These are phyloP conservation scores for Lachnellula cervina DNA, from an alignment of 2,329 filamentous ascomycete genomes.

Conservation along the genomic window DNA sequence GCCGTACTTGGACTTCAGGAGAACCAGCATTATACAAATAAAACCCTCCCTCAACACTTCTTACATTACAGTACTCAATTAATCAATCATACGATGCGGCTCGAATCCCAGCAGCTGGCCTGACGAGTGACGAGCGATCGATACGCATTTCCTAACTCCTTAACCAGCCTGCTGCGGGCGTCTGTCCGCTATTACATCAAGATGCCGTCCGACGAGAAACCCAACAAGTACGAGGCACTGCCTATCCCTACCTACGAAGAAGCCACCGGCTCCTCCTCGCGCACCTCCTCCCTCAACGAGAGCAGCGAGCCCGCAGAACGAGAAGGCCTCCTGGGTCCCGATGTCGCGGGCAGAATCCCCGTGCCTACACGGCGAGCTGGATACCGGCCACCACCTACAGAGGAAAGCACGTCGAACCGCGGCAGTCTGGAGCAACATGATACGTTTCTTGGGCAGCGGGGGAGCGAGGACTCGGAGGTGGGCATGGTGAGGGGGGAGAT, in stretches of 20 bases:
- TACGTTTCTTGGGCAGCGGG: slow-evolving; percentile 48
- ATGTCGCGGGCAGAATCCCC: slow-evolving; percentile 37
- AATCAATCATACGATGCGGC: slow-evolving; percentile 11
- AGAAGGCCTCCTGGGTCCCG: slow-evolving; percentile 65
- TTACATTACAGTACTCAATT: slow-evolving; percentile 9
- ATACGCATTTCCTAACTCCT: background rate
- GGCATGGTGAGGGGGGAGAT: slow-evolving; percentile 73
- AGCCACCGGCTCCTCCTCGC: slow-evolving; percentile 60
- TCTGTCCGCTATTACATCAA: slow-evolving; percentile 17
- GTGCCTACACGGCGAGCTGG: slow-evolving; percentile 44
- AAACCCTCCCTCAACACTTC: slow-evolving; percentile 11
- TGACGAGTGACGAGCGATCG: slow-evolving; percentile 14
- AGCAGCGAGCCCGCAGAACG: slow-evolving; percentile 68
- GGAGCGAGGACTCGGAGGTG: slow-evolving; percentile 46
- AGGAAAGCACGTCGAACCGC: slow-evolving; percentile 53
- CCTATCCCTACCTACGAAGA: slow-evolving; percentile 84
- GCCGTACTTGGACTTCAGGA: background rate
- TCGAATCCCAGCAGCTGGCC: slow-evolving; percentile 27
- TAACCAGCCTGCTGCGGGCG: background rate
- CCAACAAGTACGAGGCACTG: slow-evolving; percentile 52
- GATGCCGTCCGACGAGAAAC: slow-evolving; percentile 46
- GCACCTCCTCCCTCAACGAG: slow-evolving; percentile 49
- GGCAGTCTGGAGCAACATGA: slow-evolving; percentile 28
- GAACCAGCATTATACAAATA: background rate
- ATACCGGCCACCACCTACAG: slow-evolving; percentile 79